Evolutionary conservation across 352 stramenopile species (phyloP).

Genomic region (Phytophthora chlamydospora): DNA sequence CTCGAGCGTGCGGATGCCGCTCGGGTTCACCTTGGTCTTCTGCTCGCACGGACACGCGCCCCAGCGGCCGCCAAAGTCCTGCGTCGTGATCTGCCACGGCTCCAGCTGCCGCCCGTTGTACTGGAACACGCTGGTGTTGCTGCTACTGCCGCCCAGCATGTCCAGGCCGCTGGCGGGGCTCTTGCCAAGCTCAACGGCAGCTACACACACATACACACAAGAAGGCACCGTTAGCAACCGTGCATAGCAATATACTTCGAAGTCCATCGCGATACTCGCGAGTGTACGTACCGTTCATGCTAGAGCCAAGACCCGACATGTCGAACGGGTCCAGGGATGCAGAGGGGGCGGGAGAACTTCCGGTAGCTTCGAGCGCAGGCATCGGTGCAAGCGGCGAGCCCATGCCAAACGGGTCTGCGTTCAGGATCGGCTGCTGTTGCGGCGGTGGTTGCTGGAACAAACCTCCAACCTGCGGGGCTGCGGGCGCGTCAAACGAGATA

Average conservation of each 20-base stretch:
- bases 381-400: conserved; percentile 41
- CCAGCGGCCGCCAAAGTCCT: conserved; percentile 88
- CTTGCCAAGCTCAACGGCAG: conserved; percentile 52
- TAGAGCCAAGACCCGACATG: conserved; percentile 68
- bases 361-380: conserved; percentile 31
- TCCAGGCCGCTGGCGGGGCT: conserved; percentile 38
- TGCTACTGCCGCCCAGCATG: conserved; percentile 40
- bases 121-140: conserved; percentile 57
- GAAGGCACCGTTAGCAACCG: conserved; percentile 7
- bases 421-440: conserved; percentile 42
- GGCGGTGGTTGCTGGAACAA: conserved; percentile 44
- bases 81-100: conserved; percentile 87
- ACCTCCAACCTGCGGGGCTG: conserved; percentile 38
- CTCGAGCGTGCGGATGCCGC: conserved; percentile 79
- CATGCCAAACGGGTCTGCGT: conserved; percentile 73
- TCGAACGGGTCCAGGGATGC: conserved; percentile 75
- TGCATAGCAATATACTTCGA: background rate
- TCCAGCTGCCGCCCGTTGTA: conserved; percentile 83
- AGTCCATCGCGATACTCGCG: background rate
- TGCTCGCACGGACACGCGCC: conserved; percentile 82
- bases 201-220: conserved; percentile 27
- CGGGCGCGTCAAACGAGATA: conserved; percentile 76
- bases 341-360: conserved; percentile 29
- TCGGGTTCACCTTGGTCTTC: conserved; percentile 85
- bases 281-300: conserved; percentile 63